Conservation (phyloP, 2,329 filamentous ascomycete species). For the Dactylellina haptotyla region DNA sequence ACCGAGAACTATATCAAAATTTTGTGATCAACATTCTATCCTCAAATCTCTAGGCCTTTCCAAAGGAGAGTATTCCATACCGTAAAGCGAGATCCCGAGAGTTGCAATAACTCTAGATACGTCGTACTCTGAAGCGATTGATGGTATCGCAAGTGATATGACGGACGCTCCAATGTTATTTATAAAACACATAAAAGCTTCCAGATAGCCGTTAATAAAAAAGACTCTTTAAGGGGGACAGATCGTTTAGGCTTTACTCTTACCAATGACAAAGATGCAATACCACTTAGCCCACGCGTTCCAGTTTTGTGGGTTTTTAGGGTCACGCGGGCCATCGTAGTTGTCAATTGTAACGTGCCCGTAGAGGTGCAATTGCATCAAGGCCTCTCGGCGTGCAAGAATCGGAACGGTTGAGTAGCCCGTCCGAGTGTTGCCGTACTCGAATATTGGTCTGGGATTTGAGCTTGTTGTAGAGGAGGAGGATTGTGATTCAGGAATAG, state of each 20-base stretch:
- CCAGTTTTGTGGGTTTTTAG: slow-evolving; percentile 7
- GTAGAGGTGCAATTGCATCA: slow-evolving; percentile 3
- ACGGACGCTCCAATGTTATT: slow-evolving; percentile 35
- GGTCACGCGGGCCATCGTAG: slow-evolving; percentile 11
- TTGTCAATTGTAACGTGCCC: slow-evolving; percentile 2
- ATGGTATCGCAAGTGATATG: slow-evolving; percentile 21
- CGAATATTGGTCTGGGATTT: neutral
- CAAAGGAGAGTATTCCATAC: neutral
- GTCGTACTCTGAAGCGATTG: slow-evolving; percentile 6
- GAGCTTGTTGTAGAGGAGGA: neutral
- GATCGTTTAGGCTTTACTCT: neutral
- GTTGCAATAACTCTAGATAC: slow-evolving; percentile 3
- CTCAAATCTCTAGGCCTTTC: neutral
- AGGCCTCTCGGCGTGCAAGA: neutral
- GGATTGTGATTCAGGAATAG: neutral
- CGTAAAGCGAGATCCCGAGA: slow-evolving; percentile 24
- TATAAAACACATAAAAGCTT: slow-evolving; percentile 26
- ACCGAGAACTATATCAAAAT: slow-evolving; percentile 11
- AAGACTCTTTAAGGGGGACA: neutral
- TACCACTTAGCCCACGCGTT: slow-evolving; percentile 5
- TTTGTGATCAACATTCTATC: neutral
- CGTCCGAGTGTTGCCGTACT: neutral
- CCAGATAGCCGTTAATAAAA: neutral
- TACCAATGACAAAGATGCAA: slow-evolving; percentile 22
- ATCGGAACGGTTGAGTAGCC: slow-evolving; percentile 17